Percentiles rank a stretch among this genome's conserved stretches.
phyloP scores from a whole-genome alignment of 768 basidiomycete genomes.

The Pisolithus tinctorius region DNA sequence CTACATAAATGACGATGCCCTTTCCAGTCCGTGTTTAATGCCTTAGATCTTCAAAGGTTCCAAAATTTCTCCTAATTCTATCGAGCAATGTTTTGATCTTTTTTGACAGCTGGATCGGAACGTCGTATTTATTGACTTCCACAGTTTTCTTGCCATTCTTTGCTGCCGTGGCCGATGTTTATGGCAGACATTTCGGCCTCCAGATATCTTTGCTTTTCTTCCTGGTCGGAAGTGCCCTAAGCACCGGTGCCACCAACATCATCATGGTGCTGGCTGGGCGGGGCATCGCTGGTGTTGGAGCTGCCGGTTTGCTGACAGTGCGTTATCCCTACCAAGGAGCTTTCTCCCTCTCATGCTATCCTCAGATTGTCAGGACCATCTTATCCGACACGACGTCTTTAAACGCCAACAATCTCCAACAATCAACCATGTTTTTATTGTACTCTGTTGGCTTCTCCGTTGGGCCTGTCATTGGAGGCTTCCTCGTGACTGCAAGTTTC shows the following conservation, averaged over 20 bases:
- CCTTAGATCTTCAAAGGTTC: constrained; percentile 21
- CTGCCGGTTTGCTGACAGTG: constrained; percentile 36
- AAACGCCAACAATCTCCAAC: constrained; percentile 37
- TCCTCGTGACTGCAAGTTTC: constrained; percentile 33
- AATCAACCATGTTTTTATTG: constrained; percentile 34
- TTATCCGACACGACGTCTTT: constrained; percentile 38
- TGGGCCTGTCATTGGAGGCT: constrained; percentile 40
- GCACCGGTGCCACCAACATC: constrained; percentile 43
- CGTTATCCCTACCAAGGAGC: not conserved
- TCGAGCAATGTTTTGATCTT: not conserved
- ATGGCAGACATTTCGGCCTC: constrained; percentile 42
- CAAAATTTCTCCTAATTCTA: not conserved
- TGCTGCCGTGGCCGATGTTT: constrained; percentile 43
- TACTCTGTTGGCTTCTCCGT: constrained; percentile 36
- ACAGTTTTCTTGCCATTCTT: constrained; percentile 49
- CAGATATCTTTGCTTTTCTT: constrained; percentile 41
- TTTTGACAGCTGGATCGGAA: constrained; percentile 38
- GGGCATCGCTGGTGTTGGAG: constrained; percentile 45
- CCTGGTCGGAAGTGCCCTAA: constrained; percentile 38
- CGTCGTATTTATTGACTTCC: constrained; percentile 42
- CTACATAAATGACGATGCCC: not conserved
- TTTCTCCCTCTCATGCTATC: not conserved
- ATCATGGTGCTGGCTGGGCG: constrained; percentile 39
- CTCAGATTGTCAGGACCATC: constrained; percentile 36
- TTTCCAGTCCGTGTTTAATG: constrained; percentile 23